Evolutionary conservation across 352 stramenopile species (phyloP).

Genomic region (Phytophthora hibernalis): DNA sequence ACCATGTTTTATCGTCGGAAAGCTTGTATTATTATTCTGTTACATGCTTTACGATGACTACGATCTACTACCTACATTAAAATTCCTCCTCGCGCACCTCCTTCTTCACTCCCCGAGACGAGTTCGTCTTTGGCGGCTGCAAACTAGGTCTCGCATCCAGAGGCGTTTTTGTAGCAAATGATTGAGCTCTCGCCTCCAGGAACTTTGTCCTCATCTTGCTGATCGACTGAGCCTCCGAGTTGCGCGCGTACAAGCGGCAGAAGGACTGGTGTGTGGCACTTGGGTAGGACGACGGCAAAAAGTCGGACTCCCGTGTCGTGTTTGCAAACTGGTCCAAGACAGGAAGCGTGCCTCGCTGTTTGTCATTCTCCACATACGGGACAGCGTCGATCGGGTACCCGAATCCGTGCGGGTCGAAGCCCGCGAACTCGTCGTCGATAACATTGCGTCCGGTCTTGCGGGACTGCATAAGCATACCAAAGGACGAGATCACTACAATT

Average conservation of each 20-base stretch:
- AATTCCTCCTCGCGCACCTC: constrained; percentile 22
- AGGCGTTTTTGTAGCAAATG: constrained; percentile 17
- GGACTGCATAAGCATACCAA: constrained; percentile 49
- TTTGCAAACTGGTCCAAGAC: constrained; percentile 19
- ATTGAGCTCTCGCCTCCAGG: constrained; percentile 27
- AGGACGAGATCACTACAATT: constrained; percentile 38
- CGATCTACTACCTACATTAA: constrained; percentile 3
- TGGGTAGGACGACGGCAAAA: constrained; percentile 22
- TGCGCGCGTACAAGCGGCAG: constrained; percentile 37
- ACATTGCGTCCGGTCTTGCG: constrained; percentile 27
- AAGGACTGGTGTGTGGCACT: constrained; percentile 31
- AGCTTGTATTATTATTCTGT: neutral
- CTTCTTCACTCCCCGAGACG: neutral
- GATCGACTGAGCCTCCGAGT: constrained; percentile 34
- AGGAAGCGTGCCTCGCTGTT: constrained; percentile 13
- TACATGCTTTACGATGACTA: constrained; percentile 3
- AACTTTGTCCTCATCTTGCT: constrained; percentile 30
- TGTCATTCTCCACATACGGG: constrained; percentile 34
- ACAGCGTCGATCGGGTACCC: constrained; percentile 28
- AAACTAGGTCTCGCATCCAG: constrained; percentile 18
- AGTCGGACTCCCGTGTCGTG: constrained; percentile 26
- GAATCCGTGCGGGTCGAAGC: constrained; percentile 23
- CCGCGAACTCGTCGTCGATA: constrained; percentile 30
- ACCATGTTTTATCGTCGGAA: neutral
- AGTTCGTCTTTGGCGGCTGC: constrained; percentile 10